Conservation (phyloP, 139 green algal species). For the Spirogloea muscicola region DNA sequence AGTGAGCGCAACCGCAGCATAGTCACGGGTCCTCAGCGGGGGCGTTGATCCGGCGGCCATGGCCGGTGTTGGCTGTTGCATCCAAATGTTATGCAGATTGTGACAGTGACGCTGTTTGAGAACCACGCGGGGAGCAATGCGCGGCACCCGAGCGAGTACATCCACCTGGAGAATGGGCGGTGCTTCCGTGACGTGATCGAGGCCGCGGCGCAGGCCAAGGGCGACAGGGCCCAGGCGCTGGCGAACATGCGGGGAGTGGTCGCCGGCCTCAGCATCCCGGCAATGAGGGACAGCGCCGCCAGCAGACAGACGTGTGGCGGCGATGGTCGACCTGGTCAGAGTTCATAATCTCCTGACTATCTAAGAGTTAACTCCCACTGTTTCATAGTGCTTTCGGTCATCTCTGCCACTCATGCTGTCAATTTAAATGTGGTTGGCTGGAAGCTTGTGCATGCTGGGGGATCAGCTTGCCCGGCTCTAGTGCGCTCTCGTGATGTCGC, state of each 20-base stretch:
- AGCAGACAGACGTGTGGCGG: conserved; percentile 15
- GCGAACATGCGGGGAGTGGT: neutral
- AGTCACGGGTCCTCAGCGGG: neutral
- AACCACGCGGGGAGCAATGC: conserved; percentile 27
- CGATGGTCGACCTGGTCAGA: neutral
- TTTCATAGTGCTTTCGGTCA: too few relatives aligned
- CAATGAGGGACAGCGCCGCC: conserved; percentile 9
- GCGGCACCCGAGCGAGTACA: conserved; percentile 37
- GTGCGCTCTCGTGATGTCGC: too few relatives aligned
- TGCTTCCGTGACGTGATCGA: conserved; percentile 10
- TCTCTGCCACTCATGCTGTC: too few relatives aligned
- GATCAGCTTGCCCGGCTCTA: too few relatives aligned
- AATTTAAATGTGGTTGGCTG: too few relatives aligned
- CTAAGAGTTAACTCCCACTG: neutral
- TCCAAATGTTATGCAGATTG: conserved; percentile 7
- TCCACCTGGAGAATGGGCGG: conserved; percentile 16
- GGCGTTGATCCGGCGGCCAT: neutral
- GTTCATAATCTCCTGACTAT: neutral
- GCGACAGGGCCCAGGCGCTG: neutral
- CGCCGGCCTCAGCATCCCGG: neutral
- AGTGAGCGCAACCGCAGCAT: too few relatives aligned
- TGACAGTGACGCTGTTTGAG: conserved; percentile 32
- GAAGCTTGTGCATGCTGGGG: too few relatives aligned
- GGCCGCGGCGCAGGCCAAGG: neutral
- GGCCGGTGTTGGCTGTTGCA: neutral